A percentile compares a stretch with the other conserved stretches of the same genome.
phyloP scores from a whole-genome alignment of 768 basidiomycete species.

The Collybiopsis luxurians region DNA sequence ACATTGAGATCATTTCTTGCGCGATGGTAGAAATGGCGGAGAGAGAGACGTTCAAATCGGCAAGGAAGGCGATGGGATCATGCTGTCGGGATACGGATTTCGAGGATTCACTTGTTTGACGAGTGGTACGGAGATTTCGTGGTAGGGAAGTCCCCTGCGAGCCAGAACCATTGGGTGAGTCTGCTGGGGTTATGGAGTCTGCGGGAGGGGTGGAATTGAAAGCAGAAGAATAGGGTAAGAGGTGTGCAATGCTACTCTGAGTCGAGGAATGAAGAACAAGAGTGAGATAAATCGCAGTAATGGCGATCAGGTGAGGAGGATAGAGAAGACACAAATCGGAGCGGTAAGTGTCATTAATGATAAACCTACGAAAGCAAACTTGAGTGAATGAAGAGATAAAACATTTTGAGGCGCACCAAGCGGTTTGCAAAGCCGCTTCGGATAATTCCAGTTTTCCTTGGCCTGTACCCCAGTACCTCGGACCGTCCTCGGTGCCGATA shows the following conservation, averaged over 20 bases:
- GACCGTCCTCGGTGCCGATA: constrained; percentile 46
- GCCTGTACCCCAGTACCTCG: constrained; percentile 77
- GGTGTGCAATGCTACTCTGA: constrained; percentile 38
- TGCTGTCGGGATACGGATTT: constrained; percentile 35
- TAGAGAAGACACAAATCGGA: constrained; percentile 92
- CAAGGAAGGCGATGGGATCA: constrained; percentile 80
- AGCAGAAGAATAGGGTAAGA: constrained; percentile 28
- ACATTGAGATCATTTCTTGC: constrained; percentile 89
- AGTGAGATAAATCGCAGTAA: constrained; percentile 88
- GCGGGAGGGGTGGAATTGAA: constrained; percentile 11
- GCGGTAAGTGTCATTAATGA: constrained; percentile 95
- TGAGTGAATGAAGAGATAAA: neutral
- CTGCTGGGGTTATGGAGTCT: constrained; percentile 11
- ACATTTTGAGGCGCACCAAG: constrained; percentile 66
- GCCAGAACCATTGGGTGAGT: constrained; percentile 16
- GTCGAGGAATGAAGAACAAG: constrained; percentile 70
- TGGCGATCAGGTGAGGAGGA: constrained; percentile 92
- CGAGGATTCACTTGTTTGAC: constrained; percentile 25
- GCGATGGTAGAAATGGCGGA: constrained; percentile 78
- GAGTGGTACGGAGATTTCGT: constrained; percentile 52
- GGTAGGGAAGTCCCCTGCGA: constrained; percentile 31
- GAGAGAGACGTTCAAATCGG: constrained; percentile 82
- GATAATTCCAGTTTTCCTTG: constrained; percentile 76
- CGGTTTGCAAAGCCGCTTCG: constrained; percentile 79
- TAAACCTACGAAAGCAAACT: constrained; percentile 57